Evolutionary conservation across 2,329 filamentous ascomycete species (phyloP).

Genomic region (Septoria petroselini): DNA sequence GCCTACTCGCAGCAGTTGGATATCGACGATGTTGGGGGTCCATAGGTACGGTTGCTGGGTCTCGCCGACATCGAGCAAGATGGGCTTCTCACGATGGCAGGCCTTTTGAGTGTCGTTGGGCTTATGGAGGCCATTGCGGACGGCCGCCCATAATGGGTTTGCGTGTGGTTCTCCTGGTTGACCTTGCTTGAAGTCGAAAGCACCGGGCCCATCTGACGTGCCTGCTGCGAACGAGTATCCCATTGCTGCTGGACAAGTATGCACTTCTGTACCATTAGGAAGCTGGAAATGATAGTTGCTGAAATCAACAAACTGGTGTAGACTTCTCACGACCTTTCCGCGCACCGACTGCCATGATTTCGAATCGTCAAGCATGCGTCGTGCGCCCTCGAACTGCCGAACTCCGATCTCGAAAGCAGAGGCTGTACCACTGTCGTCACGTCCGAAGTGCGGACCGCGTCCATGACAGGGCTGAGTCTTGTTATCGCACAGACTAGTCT

Average conservation of each 20-base stretch:
- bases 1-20: slow-evolving; percentile 80
- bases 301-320: slow-evolving; percentile 85
- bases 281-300: slow-evolving; percentile 70
- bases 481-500: slow-evolving; percentile 81
- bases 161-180: slow-evolving; percentile 67
- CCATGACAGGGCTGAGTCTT: slow-evolving; percentile 69
- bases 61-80: slow-evolving; percentile 84
- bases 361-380: slow-evolving; percentile 54
- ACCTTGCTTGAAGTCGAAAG: slow-evolving; percentile 91
- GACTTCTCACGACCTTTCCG: slow-evolving; percentile 68
- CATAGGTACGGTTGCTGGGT: slow-evolving; percentile 75
- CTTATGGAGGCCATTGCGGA: slow-evolving; percentile 67
- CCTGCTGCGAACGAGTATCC: slow-evolving; percentile 92
- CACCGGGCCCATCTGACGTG: slow-evolving; percentile 85
- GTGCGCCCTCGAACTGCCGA: slow-evolving; percentile 65
- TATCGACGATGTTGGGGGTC: slow-evolving; percentile 87
- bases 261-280: slow-evolving; percentile 66
- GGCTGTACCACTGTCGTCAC: slow-evolving; percentile 62
- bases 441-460: slow-evolving; percentile 66
- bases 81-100: slow-evolving; percentile 79
- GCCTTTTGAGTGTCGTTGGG: slow-evolving; percentile 66
- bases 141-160: slow-evolving; percentile 76
- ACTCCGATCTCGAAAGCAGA: slow-evolving; percentile 74
- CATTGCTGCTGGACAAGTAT: slow-evolving; percentile 80
- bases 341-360: slow-evolving; percentile 50